Evolutionary conservation across 192 early-diverging fungal species (phyloP).

Genomic region (Chytriomyces hyalinus): DNA sequence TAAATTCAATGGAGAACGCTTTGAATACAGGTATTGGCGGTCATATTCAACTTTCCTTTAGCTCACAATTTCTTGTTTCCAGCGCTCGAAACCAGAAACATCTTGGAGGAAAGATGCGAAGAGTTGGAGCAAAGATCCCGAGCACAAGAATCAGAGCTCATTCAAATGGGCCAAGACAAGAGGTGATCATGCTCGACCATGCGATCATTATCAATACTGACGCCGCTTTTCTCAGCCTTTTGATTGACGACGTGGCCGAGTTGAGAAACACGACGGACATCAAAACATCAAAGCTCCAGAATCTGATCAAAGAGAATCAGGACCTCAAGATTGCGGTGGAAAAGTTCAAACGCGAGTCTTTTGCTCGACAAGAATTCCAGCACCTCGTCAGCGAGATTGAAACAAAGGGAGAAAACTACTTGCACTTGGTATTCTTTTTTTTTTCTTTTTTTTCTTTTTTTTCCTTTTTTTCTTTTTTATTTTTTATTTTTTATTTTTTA

Average conservation of each 20-base stretch:
- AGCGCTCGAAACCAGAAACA: conserved; percentile 43
- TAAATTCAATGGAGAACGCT: conserved; percentile 38
- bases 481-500: no score
- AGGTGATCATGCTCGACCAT: conserved; percentile 24
- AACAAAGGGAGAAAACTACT: conserved; percentile 44
- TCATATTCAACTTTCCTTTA: neutral
- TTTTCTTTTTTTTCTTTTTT: no score
- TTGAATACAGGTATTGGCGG: conserved; percentile 26
- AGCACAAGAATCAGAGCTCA: conserved; percentile 38
- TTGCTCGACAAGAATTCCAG: conserved; percentile 36
- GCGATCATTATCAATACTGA: neutral
- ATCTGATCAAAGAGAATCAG: conserved; percentile 36
- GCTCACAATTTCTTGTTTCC: neutral
- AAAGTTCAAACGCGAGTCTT: conserved; percentile 35
- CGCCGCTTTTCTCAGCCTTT: conserved; percentile 27
- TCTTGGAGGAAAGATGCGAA: conserved; percentile 43
- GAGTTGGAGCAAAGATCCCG: conserved; percentile 38
- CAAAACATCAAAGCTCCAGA: conserved; percentile 27
- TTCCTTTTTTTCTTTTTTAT: no score
- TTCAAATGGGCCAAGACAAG: conserved; percentile 53
- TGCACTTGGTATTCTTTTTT: conserved; percentile 39
- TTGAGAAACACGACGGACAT: conserved; percentile 42
- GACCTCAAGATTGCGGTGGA: conserved; percentile 39
- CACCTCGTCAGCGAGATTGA: conserved; percentile 45
- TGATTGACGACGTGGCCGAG: conserved; percentile 52